phyloP scores from a whole-genome alignment of 768 basidiomycete genomes.

The Serendipita indica region DNA sequence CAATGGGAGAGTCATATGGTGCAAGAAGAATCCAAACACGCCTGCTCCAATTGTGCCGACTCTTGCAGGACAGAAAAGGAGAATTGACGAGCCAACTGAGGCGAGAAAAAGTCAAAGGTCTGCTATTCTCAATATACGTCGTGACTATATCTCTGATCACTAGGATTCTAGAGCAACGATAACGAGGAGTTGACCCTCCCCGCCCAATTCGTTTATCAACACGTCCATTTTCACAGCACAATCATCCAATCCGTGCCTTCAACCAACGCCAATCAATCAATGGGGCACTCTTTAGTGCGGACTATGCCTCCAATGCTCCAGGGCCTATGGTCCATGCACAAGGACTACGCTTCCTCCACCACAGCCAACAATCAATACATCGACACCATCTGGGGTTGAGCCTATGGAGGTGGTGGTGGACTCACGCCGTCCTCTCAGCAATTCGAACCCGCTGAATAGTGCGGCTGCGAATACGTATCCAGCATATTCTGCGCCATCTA shows the following conservation, averaged over 20 bases:
- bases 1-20: slow-evolving; percentile 82
- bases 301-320: too few species aligned
- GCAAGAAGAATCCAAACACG: slow-evolving; percentile 28
- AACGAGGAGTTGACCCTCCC: neutral
- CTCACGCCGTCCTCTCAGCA: neutral
- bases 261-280: neutral
- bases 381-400: too few species aligned
- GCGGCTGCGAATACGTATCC: neutral
- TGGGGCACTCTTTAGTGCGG: too few species aligned
- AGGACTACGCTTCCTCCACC: too few species aligned
- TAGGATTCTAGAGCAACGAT: neutral
- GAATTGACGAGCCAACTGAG: slow-evolving; percentile 1
- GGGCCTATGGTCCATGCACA: too few species aligned
- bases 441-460: neutral
- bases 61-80: neutral
- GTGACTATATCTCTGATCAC: neutral
- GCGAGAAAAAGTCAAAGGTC: slow-evolving; percentile 4
- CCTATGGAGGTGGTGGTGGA: neutral
- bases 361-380: too few species aligned
- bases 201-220: neutral
- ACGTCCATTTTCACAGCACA: neutral
- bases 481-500: neutral
- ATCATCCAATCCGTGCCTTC: neutral
- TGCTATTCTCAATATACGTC: neutral
- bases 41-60: slow-evolving; percentile 1